Conservation (phyloP, 2,329 filamentous ascomycete genomes). For the Pseudodiploospora longispora region DNA sequence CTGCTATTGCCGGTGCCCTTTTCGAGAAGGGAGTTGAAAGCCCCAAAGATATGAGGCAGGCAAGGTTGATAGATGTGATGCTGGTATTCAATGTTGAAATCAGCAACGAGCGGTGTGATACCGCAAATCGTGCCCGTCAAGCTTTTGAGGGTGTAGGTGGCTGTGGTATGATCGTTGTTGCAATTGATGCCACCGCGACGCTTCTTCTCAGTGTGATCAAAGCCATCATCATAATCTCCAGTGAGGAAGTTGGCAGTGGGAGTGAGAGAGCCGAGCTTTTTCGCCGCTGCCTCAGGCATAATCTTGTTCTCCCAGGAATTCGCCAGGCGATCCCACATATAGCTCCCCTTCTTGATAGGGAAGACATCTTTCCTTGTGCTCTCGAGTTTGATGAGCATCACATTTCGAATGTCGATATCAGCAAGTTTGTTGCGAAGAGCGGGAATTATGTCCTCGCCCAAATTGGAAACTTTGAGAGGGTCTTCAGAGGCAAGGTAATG, state of each 20-base stretch:
- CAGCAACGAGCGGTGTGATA: constrained; percentile 29
- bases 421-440: constrained; percentile 17
- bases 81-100: constrained; percentile 33
- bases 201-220: constrained; percentile 14
- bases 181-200: constrained; percentile 29
- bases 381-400: constrained; percentile 33
- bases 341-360: constrained; percentile 30
- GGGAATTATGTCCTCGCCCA: constrained; percentile 23
- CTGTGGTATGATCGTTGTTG: constrained; percentile 31
- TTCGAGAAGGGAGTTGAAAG: constrained; percentile 18
- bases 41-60: constrained; percentile 27
- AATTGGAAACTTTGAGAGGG: constrained; percentile 31
- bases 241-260: constrained; percentile 24
- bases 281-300: constrained; percentile 23
- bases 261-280: constrained; percentile 19
- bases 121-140: constrained; percentile 33
- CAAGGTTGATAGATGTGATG: constrained; percentile 38
- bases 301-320: constrained; percentile 23
- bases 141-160: constrained; percentile 36
- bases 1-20: constrained; percentile 5
- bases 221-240: constrained; percentile 26
- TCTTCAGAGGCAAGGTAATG: constrained; percentile 29
- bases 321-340: constrained; percentile 26
- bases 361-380: constrained; percentile 37
- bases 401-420: constrained; percentile 30